Percentiles rank a stretch among this genome's conserved stretches.
phyloP scores from a whole-genome alignment of 148 eudicot genomes.

The Mesembryanthemum crystallinum region DNA sequence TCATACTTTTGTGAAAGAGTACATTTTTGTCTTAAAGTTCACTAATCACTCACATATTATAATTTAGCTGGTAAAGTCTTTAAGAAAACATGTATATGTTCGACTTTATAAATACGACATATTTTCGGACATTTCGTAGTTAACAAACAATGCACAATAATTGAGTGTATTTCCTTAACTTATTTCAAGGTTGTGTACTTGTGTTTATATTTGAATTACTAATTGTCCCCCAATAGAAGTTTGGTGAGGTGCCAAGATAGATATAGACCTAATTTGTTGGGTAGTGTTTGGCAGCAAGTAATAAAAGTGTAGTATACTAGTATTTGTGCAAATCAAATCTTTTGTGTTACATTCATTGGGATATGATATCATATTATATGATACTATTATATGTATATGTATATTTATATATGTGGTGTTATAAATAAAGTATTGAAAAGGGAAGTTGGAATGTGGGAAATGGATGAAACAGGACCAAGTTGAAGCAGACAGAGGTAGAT shows the following conservation, averaged over 20 bases:
- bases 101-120: too few species aligned
- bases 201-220: background rate
- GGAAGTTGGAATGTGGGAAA: background rate
- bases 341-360: slow-evolving; percentile 26
- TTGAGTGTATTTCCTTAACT: background rate
- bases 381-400: background rate
- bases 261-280: background rate
- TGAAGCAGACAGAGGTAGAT: slow-evolving; percentile 97
- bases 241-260: background rate
- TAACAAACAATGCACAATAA: too few species aligned
- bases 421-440: too few species aligned
- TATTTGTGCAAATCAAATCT: slow-evolving; percentile 7
- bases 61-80: too few species aligned
- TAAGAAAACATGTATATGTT: too few species aligned
- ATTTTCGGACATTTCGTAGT: too few species aligned
- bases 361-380: slow-evolving; percentile 4
- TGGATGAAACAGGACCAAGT: slow-evolving; percentile 59
- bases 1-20: too few species aligned
- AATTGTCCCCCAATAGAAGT: background rate
- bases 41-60: too few species aligned
- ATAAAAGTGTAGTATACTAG: background rate
- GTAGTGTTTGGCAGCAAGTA: background rate
- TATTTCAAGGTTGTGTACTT: background rate
- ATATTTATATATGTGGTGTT: background rate
- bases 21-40: too few species aligned